Evolutionary conservation across 257 asterid genomes (phyloP).

Genomic region (Linaria vulgaris): DNA sequence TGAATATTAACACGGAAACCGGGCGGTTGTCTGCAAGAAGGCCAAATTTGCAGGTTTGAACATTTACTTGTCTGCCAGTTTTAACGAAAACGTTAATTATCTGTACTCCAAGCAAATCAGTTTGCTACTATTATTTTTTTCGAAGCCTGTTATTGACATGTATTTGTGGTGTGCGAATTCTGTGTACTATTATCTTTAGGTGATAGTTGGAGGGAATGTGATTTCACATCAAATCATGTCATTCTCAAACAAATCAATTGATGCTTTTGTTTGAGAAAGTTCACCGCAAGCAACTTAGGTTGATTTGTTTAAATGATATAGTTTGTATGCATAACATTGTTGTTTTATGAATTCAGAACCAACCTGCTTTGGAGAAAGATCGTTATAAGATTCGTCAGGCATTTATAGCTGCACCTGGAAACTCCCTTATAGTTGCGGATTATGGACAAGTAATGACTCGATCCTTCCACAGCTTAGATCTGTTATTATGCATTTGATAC

Average conservation of each 20-base stretch:
- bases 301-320: not conserved
- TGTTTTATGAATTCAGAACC: conserved; percentile 57
- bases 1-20: conserved; percentile 96
- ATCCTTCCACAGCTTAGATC: not conserved
- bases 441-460: conserved; percentile 78
- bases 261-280: conserved; percentile 8
- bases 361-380: conserved; percentile 98
- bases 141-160: too few species aligned
- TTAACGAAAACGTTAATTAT: not conserved
- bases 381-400: conserved; percentile 96
- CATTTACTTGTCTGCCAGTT: conserved; percentile 8
- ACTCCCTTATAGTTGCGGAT: conserved; percentile 90
- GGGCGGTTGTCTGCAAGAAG: conserved; percentile 98
- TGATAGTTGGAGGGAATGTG: conserved; percentile 3
- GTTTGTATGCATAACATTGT: conserved; percentile 13
- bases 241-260: not conserved
- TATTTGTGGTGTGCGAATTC: too few species aligned
- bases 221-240: not conserved
- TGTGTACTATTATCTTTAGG: too few species aligned
- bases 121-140: conserved; percentile 16
- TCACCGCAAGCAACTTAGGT: not conserved
- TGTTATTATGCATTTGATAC: not conserved
- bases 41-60: conserved; percentile 93
- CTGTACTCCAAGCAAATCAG: conserved; percentile 9
- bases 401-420: conserved; percentile 87